Percentiles rank a stretch among this genome's conserved stretches.
Conservation (phyloP, 257 asterid species). For the Jasminum sambac region DNA sequence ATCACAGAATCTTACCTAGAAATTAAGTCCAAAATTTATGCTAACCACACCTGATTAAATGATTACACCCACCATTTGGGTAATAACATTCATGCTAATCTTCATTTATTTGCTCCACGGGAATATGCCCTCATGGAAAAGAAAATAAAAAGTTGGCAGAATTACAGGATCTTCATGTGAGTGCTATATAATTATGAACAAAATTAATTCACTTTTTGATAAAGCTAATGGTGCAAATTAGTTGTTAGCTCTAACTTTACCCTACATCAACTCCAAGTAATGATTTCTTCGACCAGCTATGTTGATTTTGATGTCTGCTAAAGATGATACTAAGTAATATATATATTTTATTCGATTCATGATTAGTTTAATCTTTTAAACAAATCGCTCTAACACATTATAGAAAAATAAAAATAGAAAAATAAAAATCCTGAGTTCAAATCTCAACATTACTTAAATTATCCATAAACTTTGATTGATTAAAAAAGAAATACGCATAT, state of each 20-base stretch:
- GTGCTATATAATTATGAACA: background rate
- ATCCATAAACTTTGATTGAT: too few relatives aligned
- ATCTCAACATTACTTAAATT: too few relatives aligned
- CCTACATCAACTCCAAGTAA: background rate
- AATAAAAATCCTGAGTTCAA: too few relatives aligned
- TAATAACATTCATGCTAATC: background rate
- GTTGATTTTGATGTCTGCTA: too few relatives aligned
- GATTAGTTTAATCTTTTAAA: too few relatives aligned
- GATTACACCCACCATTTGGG: slow-evolving; percentile 11
- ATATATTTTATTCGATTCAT: too few relatives aligned
- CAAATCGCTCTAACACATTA: too few relatives aligned
- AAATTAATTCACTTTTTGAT: slow-evolving; percentile 4
- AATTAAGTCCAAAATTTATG: background rate
- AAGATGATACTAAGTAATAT: too few relatives aligned
- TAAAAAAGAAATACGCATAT: too few relatives aligned
- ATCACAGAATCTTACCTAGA: background rate
- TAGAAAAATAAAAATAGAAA: too few relatives aligned
- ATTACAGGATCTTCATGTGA: background rate
- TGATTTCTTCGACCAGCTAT: background rate
- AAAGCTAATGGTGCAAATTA: slow-evolving; percentile 2
- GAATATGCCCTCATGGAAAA: background rate
- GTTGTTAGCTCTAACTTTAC: background rate
- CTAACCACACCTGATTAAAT: background rate
- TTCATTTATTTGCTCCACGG: background rate
- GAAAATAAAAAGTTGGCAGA: background rate